These are phyloP conservation scores for Picea sitchensis DNA, from an alignment of 75 land plant genomes.

Conservation along the genomic window DNA sequence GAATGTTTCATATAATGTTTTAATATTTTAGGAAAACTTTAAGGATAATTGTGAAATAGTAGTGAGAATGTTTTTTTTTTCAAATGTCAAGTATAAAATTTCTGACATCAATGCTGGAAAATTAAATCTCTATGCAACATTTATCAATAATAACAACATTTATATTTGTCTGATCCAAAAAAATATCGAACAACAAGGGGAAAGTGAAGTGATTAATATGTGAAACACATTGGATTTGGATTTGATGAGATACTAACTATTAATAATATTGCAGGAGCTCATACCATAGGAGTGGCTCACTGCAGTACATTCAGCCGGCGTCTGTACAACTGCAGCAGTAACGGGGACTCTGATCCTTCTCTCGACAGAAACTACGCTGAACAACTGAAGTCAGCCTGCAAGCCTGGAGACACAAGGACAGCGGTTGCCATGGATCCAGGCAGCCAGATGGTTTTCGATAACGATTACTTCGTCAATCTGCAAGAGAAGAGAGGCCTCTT, in stretches of 20 bases:
- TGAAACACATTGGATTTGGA: too few species aligned
- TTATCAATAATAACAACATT: not conserved
- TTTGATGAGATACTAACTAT: not conserved
- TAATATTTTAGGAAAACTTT: too few species aligned
- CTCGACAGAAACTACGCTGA: conserved; percentile 23
- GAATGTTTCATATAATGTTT: too few species aligned
- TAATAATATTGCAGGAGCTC: conserved; percentile 25
- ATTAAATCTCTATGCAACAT: not conserved
- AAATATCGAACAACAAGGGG: too few species aligned
- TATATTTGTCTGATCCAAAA: too few species aligned
- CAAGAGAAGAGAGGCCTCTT: conserved; percentile 45
- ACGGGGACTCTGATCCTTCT: conserved; percentile 30
- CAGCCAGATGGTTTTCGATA: conserved; percentile 50
- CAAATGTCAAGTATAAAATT: not conserved
- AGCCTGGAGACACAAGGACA: not conserved
- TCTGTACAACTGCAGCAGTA: conserved; percentile 57
- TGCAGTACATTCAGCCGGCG: conserved; percentile 38
- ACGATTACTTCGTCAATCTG: conserved; percentile 47
- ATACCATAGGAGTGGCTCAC: conserved; percentile 61
- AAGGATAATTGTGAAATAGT: too few species aligned
- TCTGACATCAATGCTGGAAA: not conserved
- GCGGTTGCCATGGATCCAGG: conserved; percentile 42
- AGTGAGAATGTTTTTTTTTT: too few species aligned
- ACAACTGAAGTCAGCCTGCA: conserved; percentile 14
- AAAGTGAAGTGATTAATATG: too few species aligned